Evolutionary conservation across 2,329 filamentous ascomycete species (phyloP), one percentile per base, ranked within the genome.

Genomic region (Fusarium tjaetaba): DNA sequence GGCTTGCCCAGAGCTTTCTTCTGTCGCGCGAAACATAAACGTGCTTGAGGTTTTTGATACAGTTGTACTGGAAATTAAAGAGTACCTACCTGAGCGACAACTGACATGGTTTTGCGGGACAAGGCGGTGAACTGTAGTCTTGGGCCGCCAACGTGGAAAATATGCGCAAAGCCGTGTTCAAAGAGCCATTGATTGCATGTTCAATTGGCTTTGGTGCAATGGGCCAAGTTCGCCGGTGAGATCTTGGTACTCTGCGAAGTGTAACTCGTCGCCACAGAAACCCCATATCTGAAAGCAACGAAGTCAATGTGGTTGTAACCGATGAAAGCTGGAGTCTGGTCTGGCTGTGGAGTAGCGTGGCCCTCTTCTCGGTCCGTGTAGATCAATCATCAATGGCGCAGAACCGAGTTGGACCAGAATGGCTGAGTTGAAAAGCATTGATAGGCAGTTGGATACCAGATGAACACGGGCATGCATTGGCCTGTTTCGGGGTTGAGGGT

Each of bases 191-290:
- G 34, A 38, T n/a, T 38, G 34, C 24, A 39, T 39, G 34, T n/a
- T 39, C 14, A 39, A n/a, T 30, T n/a, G 20, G 51, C 20, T 10
- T 41, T 22, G n/a, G 51, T 38, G 24, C 34, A 53, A 39, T 10
- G 24, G 24, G 5, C 34, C 20, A 28, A 39, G 24, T 53, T 11
- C 51, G 24, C 15, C 7, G 34, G 51, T 10, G 22, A 8, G 26
- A 20, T 34, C 16, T 20, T 24, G 39, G 38, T 57, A 22, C 39
- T 34, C 22, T 42, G 52, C 38, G n/a, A 22, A 24, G 30, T 36
- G 32, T 52, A 36, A 43, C 45, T 57, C 34, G 41, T 65, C 63
- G 34, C 63, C 38, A 30, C 63, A 39, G 60, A 65, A 65, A 65
- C 48, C 51, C n/a, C 20, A 36, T 36, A 34, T 49, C 28, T 24